A percentile compares a stretch with the other conserved stretches of the same genome.
Conservation (phyloP, 78 protist genomes). For the Protostelium mycophagum region DNA sequence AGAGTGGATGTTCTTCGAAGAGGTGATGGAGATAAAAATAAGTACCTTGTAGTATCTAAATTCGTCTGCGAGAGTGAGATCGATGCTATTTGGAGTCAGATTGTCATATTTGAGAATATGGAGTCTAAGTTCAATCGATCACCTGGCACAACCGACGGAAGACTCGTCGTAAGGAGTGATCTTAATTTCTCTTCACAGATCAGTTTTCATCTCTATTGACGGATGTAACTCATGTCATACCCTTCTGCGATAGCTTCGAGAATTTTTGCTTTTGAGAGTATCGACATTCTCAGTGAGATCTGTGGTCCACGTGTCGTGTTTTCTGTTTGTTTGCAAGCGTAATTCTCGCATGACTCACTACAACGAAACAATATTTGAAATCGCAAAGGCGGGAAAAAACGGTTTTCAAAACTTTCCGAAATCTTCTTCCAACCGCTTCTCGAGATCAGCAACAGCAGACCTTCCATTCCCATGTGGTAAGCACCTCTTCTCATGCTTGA, state of each 20-base stretch:
- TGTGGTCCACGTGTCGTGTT: too few relatives aligned
- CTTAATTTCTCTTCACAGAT: constrained; percentile 42
- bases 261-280: constrained; percentile 54
- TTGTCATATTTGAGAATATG: neutral
- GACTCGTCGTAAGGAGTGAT: constrained; percentile 43
- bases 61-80: constrained; percentile 70
- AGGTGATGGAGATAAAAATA: neutral
- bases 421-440: too few relatives aligned
- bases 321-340: too few relatives aligned
- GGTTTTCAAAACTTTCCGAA: too few relatives aligned
- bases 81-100: too few relatives aligned
- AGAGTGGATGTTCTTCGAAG: neutral
- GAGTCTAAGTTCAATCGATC: neutral
- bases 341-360: too few relatives aligned
- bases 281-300: constrained; percentile 31
- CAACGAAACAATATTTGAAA: too few relatives aligned
- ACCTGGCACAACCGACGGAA: constrained; percentile 60
- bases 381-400: too few relatives aligned
- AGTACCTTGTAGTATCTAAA: constrained; percentile 59
- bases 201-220: neutral
- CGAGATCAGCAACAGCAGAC: too few relatives aligned
- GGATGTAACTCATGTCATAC: constrained; percentile 2
- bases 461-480: too few relatives aligned
- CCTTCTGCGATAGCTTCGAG: constrained; percentile 24
- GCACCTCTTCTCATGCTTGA: too few relatives aligned